phyloP scores from a whole-genome alignment of 2,329 filamentous ascomycete species.

The Colletotrichum sp. region DNA sequence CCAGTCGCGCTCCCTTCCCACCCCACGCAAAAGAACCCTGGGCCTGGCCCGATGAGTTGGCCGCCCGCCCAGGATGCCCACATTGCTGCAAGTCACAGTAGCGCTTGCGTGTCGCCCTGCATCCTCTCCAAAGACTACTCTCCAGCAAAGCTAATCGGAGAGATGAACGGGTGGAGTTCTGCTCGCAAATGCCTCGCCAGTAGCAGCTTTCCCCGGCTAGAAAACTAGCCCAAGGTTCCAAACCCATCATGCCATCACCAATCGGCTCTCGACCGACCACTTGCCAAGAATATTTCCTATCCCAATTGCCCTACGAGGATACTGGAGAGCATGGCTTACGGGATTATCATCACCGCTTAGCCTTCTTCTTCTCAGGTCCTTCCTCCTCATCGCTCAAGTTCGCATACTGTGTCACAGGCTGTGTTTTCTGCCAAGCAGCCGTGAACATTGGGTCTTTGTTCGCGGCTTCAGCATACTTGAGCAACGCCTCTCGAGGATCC shows the following conservation, averaged over 20 bases:
- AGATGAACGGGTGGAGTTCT: conserved; percentile 17
- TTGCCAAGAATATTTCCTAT: background rate
- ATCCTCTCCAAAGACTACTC: background rate
- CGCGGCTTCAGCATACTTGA: conserved; percentile 94
- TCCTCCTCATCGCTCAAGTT: conserved; percentile 74
- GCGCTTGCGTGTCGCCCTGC: conserved; percentile 8
- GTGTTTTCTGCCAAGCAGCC: conserved; percentile 88
- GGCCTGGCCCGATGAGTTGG: conserved; percentile 12
- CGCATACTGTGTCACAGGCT: conserved; percentile 90
- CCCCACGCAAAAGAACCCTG: background rate
- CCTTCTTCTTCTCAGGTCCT: conserved; percentile 43
- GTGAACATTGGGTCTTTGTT: conserved; percentile 95
- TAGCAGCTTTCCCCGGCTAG: background rate
- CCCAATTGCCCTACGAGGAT: conserved; percentile 20
- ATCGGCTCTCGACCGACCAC: background rate
- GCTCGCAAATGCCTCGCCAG: background rate
- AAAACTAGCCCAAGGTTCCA: background rate
- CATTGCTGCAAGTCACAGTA: conserved; percentile 14
- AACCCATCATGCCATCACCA: background rate
- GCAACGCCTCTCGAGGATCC: conserved; percentile 88
- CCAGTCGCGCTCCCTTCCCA: background rate
- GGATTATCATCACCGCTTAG: conserved; percentile 48
- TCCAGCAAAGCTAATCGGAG: conserved; percentile 14
- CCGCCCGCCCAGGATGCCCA: conserved; percentile 2
- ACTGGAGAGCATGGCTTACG: background rate